These are phyloP conservation scores for Tulasnella sp. DNA, from an alignment of 768 basidiomycete species.

Conservation along the genomic window DNA sequence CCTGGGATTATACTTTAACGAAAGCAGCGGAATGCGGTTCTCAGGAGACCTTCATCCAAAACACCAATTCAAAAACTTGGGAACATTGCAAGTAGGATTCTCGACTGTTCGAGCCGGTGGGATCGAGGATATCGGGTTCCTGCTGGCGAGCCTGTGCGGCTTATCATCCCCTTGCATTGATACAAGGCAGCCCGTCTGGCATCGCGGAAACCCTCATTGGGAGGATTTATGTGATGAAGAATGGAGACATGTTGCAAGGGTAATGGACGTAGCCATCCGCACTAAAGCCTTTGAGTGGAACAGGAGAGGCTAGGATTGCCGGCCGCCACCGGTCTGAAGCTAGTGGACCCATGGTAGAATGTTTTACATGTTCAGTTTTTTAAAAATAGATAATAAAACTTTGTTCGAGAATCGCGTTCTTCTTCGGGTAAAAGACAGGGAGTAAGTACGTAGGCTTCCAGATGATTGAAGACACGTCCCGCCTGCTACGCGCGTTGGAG, in stretches of 20 bases:
- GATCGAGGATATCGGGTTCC: neutral
- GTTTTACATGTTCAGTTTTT: no score
- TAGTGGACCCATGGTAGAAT: no score
- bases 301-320: no score
- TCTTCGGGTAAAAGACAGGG: no score
- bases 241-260: neutral
- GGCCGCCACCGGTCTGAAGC: no score
- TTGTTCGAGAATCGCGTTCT: no score
- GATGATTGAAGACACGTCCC: no score
- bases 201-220: neutral
- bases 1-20: neutral
- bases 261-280: neutral
- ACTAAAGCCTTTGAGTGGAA: no score
- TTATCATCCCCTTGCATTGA: neutral
- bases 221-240: no score
- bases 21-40: neutral
- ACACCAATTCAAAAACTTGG: neutral
- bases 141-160: neutral
- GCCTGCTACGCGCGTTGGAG: no score
- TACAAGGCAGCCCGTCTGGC: neutral
- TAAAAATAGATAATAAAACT: no score
- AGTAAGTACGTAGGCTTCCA: no score
- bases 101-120: neutral
- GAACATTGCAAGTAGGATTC: neutral
- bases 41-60: neutral